Evolutionary conservation across 768 basidiomycete species (phyloP).

Genomic region (Austroboletus festivus): DNA sequence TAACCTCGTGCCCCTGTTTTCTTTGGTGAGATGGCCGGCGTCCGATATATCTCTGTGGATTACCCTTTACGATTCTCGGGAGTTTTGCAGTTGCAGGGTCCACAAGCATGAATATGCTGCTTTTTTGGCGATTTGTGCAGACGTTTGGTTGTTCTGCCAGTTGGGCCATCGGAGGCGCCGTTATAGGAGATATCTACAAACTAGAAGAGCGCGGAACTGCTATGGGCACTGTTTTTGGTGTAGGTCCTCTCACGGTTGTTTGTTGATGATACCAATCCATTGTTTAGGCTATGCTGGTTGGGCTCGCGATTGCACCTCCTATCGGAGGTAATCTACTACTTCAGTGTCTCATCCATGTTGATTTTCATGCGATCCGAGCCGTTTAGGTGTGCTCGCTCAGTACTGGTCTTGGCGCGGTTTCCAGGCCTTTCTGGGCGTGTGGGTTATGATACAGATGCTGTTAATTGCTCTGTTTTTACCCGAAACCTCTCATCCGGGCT

Average conservation of each 20-base stretch:
- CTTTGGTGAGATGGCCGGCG: constrained; percentile 56
- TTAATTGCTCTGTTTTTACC: constrained; percentile 50
- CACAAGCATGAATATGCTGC: constrained; percentile 39
- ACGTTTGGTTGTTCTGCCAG: constrained; percentile 60
- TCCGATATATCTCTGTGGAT: constrained; percentile 52
- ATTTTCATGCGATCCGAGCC: not conserved
- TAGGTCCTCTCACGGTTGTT: constrained; percentile 20
- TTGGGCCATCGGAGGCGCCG: constrained; percentile 53
- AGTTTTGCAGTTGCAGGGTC: constrained; percentile 59
- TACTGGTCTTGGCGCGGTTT: constrained; percentile 67
- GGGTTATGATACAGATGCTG: constrained; percentile 39
- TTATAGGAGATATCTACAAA: constrained; percentile 65
- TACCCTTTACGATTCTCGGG: constrained; percentile 57
- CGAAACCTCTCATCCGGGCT: constrained; percentile 64
- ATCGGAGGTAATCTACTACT: constrained; percentile 41
- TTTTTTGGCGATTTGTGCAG: constrained; percentile 64
- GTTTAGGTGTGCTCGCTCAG: constrained; percentile 45
- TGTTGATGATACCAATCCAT: not conserved
- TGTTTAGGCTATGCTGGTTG: constrained; percentile 46
- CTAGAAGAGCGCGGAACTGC: constrained; percentile 60
- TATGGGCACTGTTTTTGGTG: constrained; percentile 57
- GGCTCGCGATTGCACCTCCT: constrained; percentile 60
- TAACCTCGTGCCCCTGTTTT: not conserved
- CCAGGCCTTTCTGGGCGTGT: constrained; percentile 44
- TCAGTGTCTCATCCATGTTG: not conserved